Evolutionary conservation across 352 stramenopile genomes (phyloP).

Genomic region (Phytopythium kandeliae): DNA sequence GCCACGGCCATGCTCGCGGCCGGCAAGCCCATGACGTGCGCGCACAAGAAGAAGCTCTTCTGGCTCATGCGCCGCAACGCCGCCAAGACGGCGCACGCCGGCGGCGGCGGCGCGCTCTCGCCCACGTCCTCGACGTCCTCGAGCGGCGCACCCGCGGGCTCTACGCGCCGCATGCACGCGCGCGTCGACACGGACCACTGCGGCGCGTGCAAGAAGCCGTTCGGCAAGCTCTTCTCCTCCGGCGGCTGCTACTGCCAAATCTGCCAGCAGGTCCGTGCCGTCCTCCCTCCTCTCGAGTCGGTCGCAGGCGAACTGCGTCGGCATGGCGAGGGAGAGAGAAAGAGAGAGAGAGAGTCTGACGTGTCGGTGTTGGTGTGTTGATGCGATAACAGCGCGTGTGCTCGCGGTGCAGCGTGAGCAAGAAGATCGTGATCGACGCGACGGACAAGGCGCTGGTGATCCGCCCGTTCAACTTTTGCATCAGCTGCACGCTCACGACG

Average conservation of each 20-base stretch:
- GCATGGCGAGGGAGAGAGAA: background rate
- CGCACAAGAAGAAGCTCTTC: conserved; percentile 55
- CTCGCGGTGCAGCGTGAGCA: conserved; percentile 22
- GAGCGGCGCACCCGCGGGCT: conserved; percentile 1
- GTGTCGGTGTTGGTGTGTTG: background rate
- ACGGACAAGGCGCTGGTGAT: conserved; percentile 18
- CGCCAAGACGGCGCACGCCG: background rate
- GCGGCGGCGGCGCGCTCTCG: conserved; percentile 3
- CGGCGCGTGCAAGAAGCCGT: conserved; percentile 16
- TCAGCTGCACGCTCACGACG: conserved; percentile 26
- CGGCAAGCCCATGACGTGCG: conserved; percentile 29
- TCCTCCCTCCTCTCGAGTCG: too few relatives aligned
- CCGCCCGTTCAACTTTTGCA: conserved; percentile 34
- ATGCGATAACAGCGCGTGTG: conserved; percentile 12
- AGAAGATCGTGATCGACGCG: conserved; percentile 24
- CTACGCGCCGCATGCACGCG: background rate
- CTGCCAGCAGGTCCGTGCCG: conserved; percentile 25
- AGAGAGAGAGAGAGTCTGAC: background rate
- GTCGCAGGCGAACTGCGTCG: background rate
- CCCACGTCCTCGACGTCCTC: conserved; percentile 19
- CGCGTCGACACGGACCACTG: conserved; percentile 15
- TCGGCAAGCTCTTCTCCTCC: conserved; percentile 17
- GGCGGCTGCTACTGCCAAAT: conserved; percentile 19
- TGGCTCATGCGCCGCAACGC: conserved; percentile 40
- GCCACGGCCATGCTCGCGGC: conserved; percentile 20